phyloP scores from a whole-genome alignment of 2,329 filamentous ascomycete genomes.

The Ceratocystis eucalypticola region DNA sequence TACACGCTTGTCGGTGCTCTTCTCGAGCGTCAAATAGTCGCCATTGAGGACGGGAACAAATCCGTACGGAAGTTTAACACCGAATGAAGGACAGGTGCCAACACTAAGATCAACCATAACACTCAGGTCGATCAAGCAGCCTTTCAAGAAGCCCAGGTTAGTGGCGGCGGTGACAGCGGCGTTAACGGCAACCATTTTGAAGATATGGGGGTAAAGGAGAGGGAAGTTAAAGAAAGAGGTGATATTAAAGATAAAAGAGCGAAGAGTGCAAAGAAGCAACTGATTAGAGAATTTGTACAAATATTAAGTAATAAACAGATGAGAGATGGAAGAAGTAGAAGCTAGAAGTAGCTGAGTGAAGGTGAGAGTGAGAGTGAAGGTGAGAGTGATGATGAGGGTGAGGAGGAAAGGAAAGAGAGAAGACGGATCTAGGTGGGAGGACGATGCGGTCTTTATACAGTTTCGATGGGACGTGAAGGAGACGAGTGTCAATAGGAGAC shows the following conservation, averaged over 20 bases:
- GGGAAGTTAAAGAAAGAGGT: neutral
- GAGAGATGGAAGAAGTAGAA: neutral
- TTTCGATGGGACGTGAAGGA: neutral
- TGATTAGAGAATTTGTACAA: conserved; percentile 1
- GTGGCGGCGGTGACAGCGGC: neutral
- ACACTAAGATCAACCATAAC: neutral
- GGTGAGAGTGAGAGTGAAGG: conserved; percentile 11
- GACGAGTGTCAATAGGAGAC: neutral
- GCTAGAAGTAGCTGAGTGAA: conserved; percentile 13
- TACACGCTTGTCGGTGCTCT: conserved; percentile 12
- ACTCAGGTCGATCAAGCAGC: conserved; percentile 14
- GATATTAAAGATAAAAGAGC: neutral
- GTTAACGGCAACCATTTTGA: conserved; percentile 19
- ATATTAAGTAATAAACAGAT: neutral
- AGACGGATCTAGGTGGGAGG: neutral
- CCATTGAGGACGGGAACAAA: neutral
- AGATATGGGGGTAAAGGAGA: neutral
- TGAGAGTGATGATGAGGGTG: conserved; percentile 17
- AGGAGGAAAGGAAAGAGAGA: conserved; percentile 13
- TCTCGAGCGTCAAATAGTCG: neutral
- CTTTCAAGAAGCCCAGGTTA: conserved; percentile 16
- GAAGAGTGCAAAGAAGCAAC: conserved; percentile 1
- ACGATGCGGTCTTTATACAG: conserved; percentile 16
- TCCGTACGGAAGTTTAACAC: neutral
- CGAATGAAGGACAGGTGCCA: conserved; percentile 7